These are phyloP conservation scores for Boletus insuetus DNA, from an alignment of 768 basidiomycete species.

Conservation along the genomic window DNA sequence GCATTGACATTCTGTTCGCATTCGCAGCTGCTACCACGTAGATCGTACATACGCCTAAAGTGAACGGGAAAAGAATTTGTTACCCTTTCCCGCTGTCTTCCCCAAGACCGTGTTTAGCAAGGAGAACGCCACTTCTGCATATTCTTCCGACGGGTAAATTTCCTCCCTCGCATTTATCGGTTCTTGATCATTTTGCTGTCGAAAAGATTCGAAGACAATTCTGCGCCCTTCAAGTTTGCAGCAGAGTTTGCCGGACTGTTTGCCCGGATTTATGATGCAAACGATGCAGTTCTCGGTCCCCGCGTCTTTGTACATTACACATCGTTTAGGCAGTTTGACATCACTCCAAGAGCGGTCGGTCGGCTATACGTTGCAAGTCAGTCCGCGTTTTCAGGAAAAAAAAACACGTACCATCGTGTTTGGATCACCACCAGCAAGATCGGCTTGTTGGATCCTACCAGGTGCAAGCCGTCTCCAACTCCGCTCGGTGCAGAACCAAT, in stretches of 20 bases:
- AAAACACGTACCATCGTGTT: background rate
- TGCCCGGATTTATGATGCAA: background rate
- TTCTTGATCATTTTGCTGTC: background rate
- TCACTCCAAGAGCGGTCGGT: background rate
- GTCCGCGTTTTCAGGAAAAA: background rate
- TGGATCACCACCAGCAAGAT: background rate
- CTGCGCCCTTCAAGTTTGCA: background rate
- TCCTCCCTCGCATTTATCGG: background rate
- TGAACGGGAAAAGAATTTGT: background rate
- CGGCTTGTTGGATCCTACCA: constrained; percentile 3
- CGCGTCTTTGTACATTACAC: background rate
- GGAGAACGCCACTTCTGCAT: background rate
- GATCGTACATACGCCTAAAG: background rate
- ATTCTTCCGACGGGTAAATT: background rate
- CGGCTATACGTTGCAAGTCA: background rate
- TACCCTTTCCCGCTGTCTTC: background rate
- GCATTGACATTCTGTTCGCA: too few relatives aligned
- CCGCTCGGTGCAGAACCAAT: background rate
- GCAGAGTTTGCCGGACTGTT: background rate
- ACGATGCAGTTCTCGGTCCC: background rate
- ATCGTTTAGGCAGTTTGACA: background rate
- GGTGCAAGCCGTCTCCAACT: constrained; percentile 5
- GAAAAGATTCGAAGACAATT: background rate
- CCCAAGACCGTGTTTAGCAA: background rate
- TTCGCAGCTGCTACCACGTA: too few relatives aligned